Evolutionary conservation across 176 grass and related monocot species (phyloP), one percentile per base, ranked within the genome.

Genomic region (Triticum turgidum): DNA sequence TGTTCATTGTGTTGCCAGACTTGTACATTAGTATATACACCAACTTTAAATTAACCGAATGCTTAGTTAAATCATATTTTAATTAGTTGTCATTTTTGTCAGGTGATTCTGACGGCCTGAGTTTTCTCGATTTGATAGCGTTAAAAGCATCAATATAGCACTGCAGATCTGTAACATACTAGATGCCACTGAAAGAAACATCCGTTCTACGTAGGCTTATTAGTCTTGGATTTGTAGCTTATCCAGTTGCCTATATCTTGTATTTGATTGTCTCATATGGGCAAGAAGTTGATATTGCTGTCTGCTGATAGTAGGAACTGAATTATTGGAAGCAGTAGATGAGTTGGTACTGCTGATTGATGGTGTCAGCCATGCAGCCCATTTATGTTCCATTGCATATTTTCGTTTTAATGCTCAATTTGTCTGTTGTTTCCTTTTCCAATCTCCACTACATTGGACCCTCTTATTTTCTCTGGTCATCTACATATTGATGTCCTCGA

Each of bases 211-310:
- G 7, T 72, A 54, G 33, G 59, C 4, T 61, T 56, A 47, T 14
- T 33, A 42, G 9, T 76, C 20, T 78, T 58, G 33, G 29, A 66
- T 78, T 85, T 63, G 21, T 56, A 73, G 71, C 65, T 35, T 18
- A 45, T 83, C 10, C 73, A 9, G 59, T 89, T 58, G 21, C 79
- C 61, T 41, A 75, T 42, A 85, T 80, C 76, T 67, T 78, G 20
- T 83, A 83, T 47, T 80, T 68, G 75, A 75, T 91, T 84, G 85
- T 87, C 77, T 65, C 77, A 21, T 81, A 68, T 81, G 77, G 37
- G 11, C 6, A 82, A 77, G 49, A 70, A 86, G 11, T 29, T 62
- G 59, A 87, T 84, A 37, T 69, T 84, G 67, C 29, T 68, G 66
- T 83, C 34, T 90, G 79, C 58, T 61, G 58, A 67, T 83, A 79